A percentile compares a stretch with the other conserved stretches of the same genome.
phyloP scores from a whole-genome alignment of 768 basidiomycete genomes.

The Termitomyces sp. region DNA sequence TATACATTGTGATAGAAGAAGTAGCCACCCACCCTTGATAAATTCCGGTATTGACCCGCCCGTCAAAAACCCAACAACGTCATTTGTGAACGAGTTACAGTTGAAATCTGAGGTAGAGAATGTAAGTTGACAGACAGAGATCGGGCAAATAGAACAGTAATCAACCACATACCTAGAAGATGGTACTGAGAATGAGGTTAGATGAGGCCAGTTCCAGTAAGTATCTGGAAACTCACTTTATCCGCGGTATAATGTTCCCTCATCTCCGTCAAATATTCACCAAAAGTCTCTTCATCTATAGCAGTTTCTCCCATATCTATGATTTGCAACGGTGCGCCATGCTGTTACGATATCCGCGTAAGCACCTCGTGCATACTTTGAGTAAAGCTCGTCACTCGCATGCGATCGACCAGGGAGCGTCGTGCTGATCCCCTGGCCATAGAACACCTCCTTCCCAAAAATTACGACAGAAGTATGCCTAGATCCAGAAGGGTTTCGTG shows the following conservation, averaged over 20 bases:
- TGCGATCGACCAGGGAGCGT: slow-evolving; percentile 78
- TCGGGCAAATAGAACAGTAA: neutral
- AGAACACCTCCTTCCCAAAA: slow-evolving; percentile 83
- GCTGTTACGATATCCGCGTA: slow-evolving; percentile 33
- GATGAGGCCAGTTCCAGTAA: neutral
- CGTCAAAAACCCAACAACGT: slow-evolving; percentile 82
- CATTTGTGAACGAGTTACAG: slow-evolving; percentile 93
- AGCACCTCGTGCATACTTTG: neutral
- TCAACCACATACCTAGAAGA: slow-evolving; percentile 62
- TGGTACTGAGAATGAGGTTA: slow-evolving; percentile 58
- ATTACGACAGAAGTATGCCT: slow-evolving; percentile 95
- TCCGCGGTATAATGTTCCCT: slow-evolving; percentile 82
- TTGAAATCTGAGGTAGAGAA: slow-evolving; percentile 63
- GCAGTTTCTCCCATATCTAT: slow-evolving; percentile 76
- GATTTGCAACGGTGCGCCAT: slow-evolving; percentile 67
- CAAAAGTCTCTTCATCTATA: slow-evolving; percentile 80
- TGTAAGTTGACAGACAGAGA: neutral
- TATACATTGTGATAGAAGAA: neutral
- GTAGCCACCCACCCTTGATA: slow-evolving; percentile 57
- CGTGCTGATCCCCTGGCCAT: slow-evolving; percentile 79
- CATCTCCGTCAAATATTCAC: slow-evolving; percentile 78
- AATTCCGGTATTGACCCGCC: slow-evolving; percentile 76
- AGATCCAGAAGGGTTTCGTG: slow-evolving; percentile 4
- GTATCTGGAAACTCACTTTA: slow-evolving; percentile 47
- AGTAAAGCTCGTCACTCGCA: slow-evolving; percentile 39